A percentile compares a stretch with the other conserved stretches of the same genome.
Conservation (phyloP, 768 basidiomycete species). For the Cystobasidiopsis lactophilus region DNA sequence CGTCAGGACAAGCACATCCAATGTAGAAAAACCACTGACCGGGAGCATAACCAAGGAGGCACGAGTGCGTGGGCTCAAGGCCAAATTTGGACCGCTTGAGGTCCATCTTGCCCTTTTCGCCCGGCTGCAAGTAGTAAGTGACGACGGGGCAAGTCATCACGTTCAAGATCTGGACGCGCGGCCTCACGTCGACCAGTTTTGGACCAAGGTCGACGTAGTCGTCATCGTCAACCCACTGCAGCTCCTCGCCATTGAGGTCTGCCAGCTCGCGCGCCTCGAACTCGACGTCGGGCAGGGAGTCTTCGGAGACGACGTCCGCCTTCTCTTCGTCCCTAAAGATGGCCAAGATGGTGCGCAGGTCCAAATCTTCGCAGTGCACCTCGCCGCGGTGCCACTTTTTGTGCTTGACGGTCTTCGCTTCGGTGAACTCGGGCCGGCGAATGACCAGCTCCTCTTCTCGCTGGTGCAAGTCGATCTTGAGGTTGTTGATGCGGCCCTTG, state of each 20-base stretch:
- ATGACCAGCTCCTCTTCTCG: constrained; percentile 56
- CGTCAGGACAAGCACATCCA: background rate
- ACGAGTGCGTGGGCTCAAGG: constrained; percentile 56
- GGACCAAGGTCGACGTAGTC: constrained; percentile 68
- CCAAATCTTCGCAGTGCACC: constrained; percentile 50
- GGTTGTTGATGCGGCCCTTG: constrained; percentile 56
- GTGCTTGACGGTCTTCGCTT: constrained; percentile 38
- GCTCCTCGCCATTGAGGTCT: constrained; percentile 13
- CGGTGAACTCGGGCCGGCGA: constrained; percentile 35
- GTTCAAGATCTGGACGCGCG: constrained; percentile 46
- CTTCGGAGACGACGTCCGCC: constrained; percentile 27
- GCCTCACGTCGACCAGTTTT: constrained; percentile 32
- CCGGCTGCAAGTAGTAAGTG: constrained; percentile 36
- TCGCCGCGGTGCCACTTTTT: constrained; percentile 79
- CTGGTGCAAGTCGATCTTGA: constrained; percentile 82
- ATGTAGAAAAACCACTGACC: constrained; percentile 6
- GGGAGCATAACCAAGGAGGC: constrained; percentile 39
- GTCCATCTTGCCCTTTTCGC: constrained; percentile 6
- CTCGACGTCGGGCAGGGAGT: constrained; percentile 18
- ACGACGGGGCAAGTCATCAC: constrained; percentile 60
- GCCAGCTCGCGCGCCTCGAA: background rate
- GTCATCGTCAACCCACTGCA: constrained; percentile 46
- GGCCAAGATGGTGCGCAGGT: constrained; percentile 56
- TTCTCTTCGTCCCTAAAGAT: constrained; percentile 53
- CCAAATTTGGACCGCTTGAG: constrained; percentile 46